Evolutionary conservation across 1,284 basidiomycete species (phyloP), one percentile per base, ranked within the genome.

Genomic region (Mycena sp.): DNA sequence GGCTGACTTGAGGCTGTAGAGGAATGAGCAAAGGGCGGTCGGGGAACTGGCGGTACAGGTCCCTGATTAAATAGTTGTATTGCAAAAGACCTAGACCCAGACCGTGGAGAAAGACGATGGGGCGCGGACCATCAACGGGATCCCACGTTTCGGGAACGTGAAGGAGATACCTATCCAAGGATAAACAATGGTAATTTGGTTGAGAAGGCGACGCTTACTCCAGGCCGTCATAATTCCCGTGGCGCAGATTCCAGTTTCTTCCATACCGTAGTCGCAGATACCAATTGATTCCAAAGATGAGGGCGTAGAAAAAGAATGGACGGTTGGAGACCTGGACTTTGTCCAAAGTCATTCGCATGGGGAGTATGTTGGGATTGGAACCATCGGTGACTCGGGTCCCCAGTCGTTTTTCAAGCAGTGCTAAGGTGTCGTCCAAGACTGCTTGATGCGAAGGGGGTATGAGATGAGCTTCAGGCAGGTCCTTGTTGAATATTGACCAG

Each of bases 71-170:
- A 26, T 76, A 65, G 52, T 83, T 77, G 72, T 93, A 93, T 73
- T 93, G 89, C 14, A 86, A 76, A 12, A 94, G 73, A 1, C 94
- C 94, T 43, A 96, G 83, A 12, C 95, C 95, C 1, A 98, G 85
- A 2, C 95, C 95, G 71, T 97, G 95, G 45, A 95, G 75, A 73
- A 96, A 94, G 11, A 97, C 83, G 40, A 96, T 78, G 0, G 95
- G 95, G 54, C 87, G 84, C 40, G 83, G 83, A 38, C 83, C 85
- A 48, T 73, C 78, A 19, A 70, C 66, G 4, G 85, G 76, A 57
- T 87, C 81, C 91, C 93, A 95, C 10, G 79, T 76, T 12, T 76
- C 69, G 3, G 94, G 94, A 40, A 91, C 80, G 55, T 90, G 87
- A 29, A 95, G 75, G 30, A 95, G 80, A 73, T 94, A 96, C 70